Evolutionary conservation across 140 eudicot species (phyloP).

Genomic region (Ambrosia hybrid): DNA sequence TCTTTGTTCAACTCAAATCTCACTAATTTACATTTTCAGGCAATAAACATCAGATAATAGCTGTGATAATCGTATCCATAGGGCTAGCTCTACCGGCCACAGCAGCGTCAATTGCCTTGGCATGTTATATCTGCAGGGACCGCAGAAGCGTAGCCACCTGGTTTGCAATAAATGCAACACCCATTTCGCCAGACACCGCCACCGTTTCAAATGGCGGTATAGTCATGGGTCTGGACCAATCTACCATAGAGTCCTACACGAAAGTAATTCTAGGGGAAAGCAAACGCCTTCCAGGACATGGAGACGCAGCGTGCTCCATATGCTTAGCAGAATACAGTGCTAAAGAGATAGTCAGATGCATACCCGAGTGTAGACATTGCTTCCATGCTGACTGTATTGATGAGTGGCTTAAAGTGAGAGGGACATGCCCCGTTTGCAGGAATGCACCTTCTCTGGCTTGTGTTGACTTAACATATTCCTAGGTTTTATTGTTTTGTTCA

Average conservation of each 20-base stretch:
- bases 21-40: slow-evolving; percentile 33
- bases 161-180: slow-evolving; percentile 15
- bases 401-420: slow-evolving; percentile 71
- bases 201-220: neutral
- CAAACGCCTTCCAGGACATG: slow-evolving; percentile 65
- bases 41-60: slow-evolving; percentile 18
- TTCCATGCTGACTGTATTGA: slow-evolving; percentile 80
- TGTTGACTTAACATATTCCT: slow-evolving; percentile 18
- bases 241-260: slow-evolving; percentile 67
- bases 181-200: slow-evolving; percentile 28
- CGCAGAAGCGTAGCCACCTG: slow-evolving; percentile 29
- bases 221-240: slow-evolving; percentile 58
- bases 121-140: slow-evolving; percentile 24
- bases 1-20: slow-evolving; percentile 1
- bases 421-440: slow-evolving; percentile 77
- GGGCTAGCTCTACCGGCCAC: slow-evolving; percentile 66
- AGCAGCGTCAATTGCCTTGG: slow-evolving; percentile 35
- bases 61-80: slow-evolving; percentile 48
- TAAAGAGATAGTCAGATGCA: slow-evolving; percentile 59
- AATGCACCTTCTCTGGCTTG: slow-evolving; percentile 50
- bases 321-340: slow-evolving; percentile 70
- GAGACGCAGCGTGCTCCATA: slow-evolving; percentile 61
- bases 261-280: slow-evolving; percentile 72
- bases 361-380: slow-evolving; percentile 79
- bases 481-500: neutral